Percentiles rank a stretch among this genome's conserved stretches.
Evolutionary conservation across 169 alveolate species (phyloP).

Genomic region (Plasmodium coatneyi): DNA sequence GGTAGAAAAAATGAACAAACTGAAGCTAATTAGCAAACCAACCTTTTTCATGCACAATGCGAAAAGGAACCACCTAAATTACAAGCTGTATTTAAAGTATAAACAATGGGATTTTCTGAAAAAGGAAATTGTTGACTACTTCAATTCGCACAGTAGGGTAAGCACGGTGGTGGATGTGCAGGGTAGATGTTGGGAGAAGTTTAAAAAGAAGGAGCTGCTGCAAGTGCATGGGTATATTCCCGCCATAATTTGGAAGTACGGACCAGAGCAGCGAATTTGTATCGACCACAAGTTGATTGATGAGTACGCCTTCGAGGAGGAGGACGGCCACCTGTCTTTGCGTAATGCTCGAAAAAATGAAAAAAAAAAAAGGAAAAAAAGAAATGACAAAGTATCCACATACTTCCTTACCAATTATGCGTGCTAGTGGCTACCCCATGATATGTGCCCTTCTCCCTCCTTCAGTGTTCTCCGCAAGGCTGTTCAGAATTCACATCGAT

Average conservation of each 20-base stretch:
- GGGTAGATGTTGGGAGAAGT: conserved; percentile 68
- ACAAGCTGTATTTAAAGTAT: conserved; percentile 44
- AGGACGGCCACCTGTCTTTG: conserved; percentile 86
- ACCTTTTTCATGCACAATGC: conserved; percentile 8
- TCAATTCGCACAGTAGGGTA: conserved; percentile 29
- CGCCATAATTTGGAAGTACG: conserved; percentile 81
- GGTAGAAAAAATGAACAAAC: conserved; percentile 11
- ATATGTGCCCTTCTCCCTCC: background rate
- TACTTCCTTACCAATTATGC: background rate
- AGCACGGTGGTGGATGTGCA: conserved; percentile 49
- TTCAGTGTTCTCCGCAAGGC: conserved; percentile 86
- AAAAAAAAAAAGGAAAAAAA: background rate
- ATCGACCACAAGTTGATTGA: conserved; percentile 75
- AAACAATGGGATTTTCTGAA: conserved; percentile 67
- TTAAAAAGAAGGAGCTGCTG: conserved; percentile 57
- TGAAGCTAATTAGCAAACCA: conserved; percentile 14
- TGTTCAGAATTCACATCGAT: conserved; percentile 79
- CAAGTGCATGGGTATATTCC: conserved; percentile 80
- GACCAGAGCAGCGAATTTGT: conserved; percentile 78
- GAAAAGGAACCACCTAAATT: conserved; percentile 58
- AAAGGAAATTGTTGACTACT: conserved; percentile 48
- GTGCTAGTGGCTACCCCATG: background rate
- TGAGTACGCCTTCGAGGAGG: conserved; percentile 88
- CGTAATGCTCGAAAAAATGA: conserved; percentile 38
- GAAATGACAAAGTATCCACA: no score